Evolutionary conservation across 768 basidiomycete species (phyloP).

Genomic region (Postia placenta): DNA sequence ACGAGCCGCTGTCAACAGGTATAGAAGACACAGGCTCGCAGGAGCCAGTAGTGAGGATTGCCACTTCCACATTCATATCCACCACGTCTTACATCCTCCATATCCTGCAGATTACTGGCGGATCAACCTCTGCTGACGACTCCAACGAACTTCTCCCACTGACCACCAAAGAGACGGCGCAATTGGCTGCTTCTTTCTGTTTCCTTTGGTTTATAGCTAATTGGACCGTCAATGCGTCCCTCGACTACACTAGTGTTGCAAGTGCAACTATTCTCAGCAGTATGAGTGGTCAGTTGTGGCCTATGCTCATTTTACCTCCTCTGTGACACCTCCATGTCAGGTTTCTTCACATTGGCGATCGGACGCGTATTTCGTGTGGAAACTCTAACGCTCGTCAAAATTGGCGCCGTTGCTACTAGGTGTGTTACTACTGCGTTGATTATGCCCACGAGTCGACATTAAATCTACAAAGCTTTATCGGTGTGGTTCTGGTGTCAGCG

Average conservation of each 20-base stretch:
- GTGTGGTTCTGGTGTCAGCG: constrained; percentile 83
- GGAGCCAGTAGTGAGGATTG: constrained; percentile 9
- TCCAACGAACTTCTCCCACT: constrained; percentile 31
- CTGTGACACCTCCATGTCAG: constrained; percentile 31
- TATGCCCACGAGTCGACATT: neutral
- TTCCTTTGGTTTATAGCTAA: constrained; percentile 94
- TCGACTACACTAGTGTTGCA: constrained; percentile 89
- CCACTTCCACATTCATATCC: neutral
- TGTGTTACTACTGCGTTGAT: constrained; percentile 25
- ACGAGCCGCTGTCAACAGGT: constrained; percentile 24
- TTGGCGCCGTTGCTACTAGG: constrained; percentile 77
- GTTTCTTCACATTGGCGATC: constrained; percentile 87
- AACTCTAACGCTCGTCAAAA: constrained; percentile 61
- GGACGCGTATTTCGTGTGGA: constrained; percentile 84
- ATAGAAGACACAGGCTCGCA: constrained; percentile 12
- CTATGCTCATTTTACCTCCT: neutral
- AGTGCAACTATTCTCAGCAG: constrained; percentile 86
- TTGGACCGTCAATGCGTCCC: constrained; percentile 79
- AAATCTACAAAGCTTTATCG: constrained; percentile 51
- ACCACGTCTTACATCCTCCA: neutral
- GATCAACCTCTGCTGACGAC: neutral
- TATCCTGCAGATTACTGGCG: neutral
- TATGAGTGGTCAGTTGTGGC: constrained; percentile 62
- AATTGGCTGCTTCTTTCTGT: constrained; percentile 76
- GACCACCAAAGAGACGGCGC: constrained; percentile 64